Evolutionary conservation across 2,329 filamentous ascomycete species (phyloP), one percentile per base, ranked within the genome.

Genomic region (Diaporthe aspalathi): DNA sequence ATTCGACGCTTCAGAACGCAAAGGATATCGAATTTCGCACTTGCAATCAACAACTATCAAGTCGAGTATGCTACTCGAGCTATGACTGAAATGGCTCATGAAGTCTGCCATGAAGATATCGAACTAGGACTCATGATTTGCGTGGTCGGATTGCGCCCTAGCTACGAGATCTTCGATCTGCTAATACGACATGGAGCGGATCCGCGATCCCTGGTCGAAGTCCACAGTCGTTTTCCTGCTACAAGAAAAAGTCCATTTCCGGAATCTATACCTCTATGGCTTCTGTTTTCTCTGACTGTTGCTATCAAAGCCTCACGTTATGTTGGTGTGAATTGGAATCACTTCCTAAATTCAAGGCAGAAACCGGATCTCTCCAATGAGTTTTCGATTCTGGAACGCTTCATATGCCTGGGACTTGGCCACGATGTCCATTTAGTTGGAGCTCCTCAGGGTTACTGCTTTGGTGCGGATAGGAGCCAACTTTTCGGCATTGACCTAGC

Each of bases 401-500:
- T 56, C 1, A 5, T 57, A 12, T 5, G 32, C 32, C 32, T 57
- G n/a, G 32, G 53, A 8, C n/a, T 24, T 12, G 53, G 32, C 2
- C 9, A 5, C 32, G 24, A 57, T 2, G 7, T 57, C 32, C 7
- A 16, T 5, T 40, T 57, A 9, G 12, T 24, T 1, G 53, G 32
- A 2, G 3, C 32, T 22, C 5, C 32, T 24, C 0, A 2, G 1
- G 12, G 43, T 1, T 9, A 6, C 0, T 6, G 2, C 5, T 11
- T 7, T 20, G 7, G 14, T 20, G 7, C n/a, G 3, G 20, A 27
- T 11, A 0, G 24, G 3, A 16, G 20, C 6, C 5, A 17, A 3
- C 11, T 20, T 1, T 43, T 57, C 24, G 54, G 35, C 4, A 11
- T 57, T 14, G 35, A 57, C 5, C 54, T 57, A 14, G 54, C n/a